Evolutionary conservation across 1,284 basidiomycete species (phyloP).

Genomic region (Cryptococcus sp.): DNA sequence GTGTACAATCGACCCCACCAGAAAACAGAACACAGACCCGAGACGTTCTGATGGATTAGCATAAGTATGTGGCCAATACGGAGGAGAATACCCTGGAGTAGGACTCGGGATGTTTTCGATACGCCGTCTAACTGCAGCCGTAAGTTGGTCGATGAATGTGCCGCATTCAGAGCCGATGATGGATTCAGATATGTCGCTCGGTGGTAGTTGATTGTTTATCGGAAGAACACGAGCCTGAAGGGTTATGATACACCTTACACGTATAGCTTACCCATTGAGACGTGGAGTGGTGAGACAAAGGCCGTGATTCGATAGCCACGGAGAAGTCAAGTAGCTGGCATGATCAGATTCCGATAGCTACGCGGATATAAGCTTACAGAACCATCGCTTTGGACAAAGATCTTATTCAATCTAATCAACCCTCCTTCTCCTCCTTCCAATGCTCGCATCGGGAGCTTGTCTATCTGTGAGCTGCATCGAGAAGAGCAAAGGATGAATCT

Average conservation of each 20-base stretch:
- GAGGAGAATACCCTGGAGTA: constrained; percentile 9
- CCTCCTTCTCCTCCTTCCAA: constrained; percentile 37
- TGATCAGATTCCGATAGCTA: neutral
- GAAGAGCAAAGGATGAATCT: constrained; percentile 28
- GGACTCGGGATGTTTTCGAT: constrained; percentile 49
- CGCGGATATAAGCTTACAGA: neutral
- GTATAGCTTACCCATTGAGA: neutral
- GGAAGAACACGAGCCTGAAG: constrained; percentile 13
- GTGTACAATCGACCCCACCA: constrained; percentile 89
- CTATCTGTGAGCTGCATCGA: constrained; percentile 16
- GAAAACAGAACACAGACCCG: constrained; percentile 77
- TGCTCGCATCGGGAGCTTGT: constrained; percentile 20
- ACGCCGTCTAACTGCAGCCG: constrained; percentile 45
- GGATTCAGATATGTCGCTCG: neutral
- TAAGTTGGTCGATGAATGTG: constrained; percentile 41
- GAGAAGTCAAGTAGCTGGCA: neutral
- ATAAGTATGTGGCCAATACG: neutral
- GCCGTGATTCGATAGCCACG: neutral
- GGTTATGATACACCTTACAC: neutral
- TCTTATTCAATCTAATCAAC: constrained; percentile 11
- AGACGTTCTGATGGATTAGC: neutral
- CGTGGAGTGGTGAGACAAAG: neutral
- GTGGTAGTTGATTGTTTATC: constrained; percentile 21
- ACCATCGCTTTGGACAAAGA: constrained; percentile 1
- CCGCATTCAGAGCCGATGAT: constrained; percentile 20